Conservation (phyloP, 2,329 filamentous ascomycete species). For the Calcarisporium arbuscula region DNA sequence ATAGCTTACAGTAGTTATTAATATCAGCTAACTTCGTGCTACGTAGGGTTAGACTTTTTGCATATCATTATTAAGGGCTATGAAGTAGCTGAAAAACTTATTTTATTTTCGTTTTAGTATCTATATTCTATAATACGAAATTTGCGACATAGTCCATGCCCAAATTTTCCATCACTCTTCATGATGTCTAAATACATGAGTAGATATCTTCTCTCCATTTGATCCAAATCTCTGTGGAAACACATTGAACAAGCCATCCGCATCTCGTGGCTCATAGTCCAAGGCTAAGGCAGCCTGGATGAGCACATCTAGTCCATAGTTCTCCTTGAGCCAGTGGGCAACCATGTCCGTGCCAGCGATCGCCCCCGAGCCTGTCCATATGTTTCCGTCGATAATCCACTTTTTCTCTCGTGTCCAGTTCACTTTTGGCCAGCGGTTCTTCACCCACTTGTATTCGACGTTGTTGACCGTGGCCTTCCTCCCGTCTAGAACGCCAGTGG, state of each 20-base stretch:
- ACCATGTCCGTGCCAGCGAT: slow-evolving; percentile 39
- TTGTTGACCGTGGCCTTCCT: slow-evolving; percentile 36
- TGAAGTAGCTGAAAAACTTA: no score
- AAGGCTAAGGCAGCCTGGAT: slow-evolving; percentile 13
- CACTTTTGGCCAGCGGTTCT: slow-evolving; percentile 28
- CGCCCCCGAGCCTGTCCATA: slow-evolving; percentile 40
- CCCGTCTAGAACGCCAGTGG: slow-evolving; percentile 33
- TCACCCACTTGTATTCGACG: slow-evolving; percentile 20
- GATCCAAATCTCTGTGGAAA: slow-evolving; percentile 20
- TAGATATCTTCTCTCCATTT: slow-evolving; percentile 22
- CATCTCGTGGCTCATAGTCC: slow-evolving; percentile 29
- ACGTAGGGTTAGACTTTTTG: no score
- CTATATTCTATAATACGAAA: no score
- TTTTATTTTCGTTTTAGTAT: no score
- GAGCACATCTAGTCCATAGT: slow-evolving; percentile 22
- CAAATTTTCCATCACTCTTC: no score
- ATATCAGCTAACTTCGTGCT: no score
- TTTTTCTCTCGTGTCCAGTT: slow-evolving; percentile 36
- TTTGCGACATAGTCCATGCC: no score
- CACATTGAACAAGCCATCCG: slow-evolving; percentile 21
- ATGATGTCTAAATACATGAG: slow-evolving; percentile 13
- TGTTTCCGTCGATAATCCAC: slow-evolving; percentile 37
- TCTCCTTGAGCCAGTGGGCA: slow-evolving; percentile 31
- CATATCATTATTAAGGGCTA: no score
- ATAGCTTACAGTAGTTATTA: no score